Evolutionary conservation across 2,329 filamentous ascomycete genomes (phyloP), one percentile per base, ranked within the genome.

Genomic region (Talaromyces sp.): DNA sequence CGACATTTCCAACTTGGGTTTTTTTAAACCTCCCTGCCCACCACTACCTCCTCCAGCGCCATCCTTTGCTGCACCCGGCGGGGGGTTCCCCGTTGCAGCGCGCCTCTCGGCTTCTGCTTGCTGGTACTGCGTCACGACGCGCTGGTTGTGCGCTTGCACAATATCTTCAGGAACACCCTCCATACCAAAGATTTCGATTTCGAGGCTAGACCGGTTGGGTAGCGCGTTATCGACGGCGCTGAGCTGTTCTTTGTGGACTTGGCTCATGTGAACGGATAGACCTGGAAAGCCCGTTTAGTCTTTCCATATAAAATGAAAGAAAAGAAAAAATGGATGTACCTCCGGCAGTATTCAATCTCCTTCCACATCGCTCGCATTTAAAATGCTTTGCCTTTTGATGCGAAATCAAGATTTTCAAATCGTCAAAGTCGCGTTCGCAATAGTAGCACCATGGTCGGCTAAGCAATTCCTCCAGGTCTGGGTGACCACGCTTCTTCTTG

Each of bases 331-430:
- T 10, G 24, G 32, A 74, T 84, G 71, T 77, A 96, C 92, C 95
- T 84, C 95, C 95, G 49, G 93, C 93, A 1, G 95, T 99, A 73
- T 96, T 97, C 59, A 99, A 79, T 67, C 93, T 84, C 65, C 95
- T 86, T 58, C 88, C 88, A 75, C 95, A 99, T 79, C 89, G 82
- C 69, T 96, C 91, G 78, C 95, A 99, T 77, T 96, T 97, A 83
- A 96, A 98, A 77, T 99, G 95, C 78, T 98, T 98, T n/a, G 93
- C 93, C 75, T 97, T 98, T 73, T 98, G 95, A 76, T 99, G 95
- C 61, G 90, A 93, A 68, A 96, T 96, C 65, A 99, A 86, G 68
- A 98, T 92, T 81, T 96, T 97, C 53, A 96, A 77, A 75, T 99
- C 95, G 75, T 98, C 93, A 74, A 98, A 99, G 78, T 98, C 93